Evolutionary conservation across 768 basidiomycete genomes (phyloP), one percentile per base, ranked within the genome.

Genomic region (Roridomyces roridus): DNA sequence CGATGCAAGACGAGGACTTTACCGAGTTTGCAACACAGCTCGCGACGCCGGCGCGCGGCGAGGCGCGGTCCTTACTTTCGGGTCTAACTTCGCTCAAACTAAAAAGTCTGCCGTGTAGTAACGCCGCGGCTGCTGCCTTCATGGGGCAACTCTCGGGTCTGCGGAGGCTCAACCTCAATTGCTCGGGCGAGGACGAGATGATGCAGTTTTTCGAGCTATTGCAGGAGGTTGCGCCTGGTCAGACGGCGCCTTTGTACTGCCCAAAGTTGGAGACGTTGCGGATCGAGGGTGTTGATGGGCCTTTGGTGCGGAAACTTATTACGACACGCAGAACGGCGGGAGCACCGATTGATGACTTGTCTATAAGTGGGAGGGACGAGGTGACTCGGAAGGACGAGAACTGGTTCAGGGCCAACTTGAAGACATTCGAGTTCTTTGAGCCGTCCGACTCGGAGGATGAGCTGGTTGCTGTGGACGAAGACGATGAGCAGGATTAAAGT

Each of bases 1-100:
- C 88, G 61, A 81, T 85, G 52, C 80, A 84, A 44, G 67, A 73
- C 1, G 77, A 74, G 17, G 87, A 91, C 59, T 88, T 78, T 64
- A 76, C 76, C 6, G 72, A 76, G 0, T 73, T 90, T 49, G 74
- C 81, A 25, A 56, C 65, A 29, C 74, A 77, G 46, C 76, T 90
- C 21, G 68, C 77, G 17, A 64, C 53, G 5, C 77, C 80, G 1
- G 68, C 73, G 35, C 71, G 73, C 5, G 72, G 74, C 10, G 73
- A 74, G 42, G 68, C 68, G 15, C 75, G 78, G 51, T 79, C 80
- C 14, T 48, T 86, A 10, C 76, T 89, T 37, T 70, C 70, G 15
- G 74, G 75, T 15, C 67, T 91, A 43, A 74, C 82, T 48, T 69
- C 74, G 52, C 73, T 90, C 46, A 84, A 85, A 65, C 68, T 91